Percentiles rank a stretch among this genome's conserved stretches.
These are phyloP conservation scores for Carex cristatella DNA, from an alignment of 176 grass and related monocot genomes.

Conservation along the genomic window DNA sequence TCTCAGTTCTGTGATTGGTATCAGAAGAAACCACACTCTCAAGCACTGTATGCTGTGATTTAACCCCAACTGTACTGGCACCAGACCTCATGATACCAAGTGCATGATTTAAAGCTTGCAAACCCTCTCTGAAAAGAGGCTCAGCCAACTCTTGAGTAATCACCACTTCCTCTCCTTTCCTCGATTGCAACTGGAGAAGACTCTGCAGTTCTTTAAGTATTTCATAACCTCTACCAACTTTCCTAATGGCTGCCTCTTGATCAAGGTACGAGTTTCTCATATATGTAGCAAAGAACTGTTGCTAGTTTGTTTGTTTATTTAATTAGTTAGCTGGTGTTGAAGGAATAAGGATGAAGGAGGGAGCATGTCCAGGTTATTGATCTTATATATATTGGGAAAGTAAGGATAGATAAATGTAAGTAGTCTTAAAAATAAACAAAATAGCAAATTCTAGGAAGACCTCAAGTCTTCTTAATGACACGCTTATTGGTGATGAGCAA, in stretches of 20 bases:
- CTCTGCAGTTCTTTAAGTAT: conserved; percentile 9
- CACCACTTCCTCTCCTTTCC: background rate
- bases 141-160: conserved; percentile 7
- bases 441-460: background rate
- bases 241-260: conserved; percentile 16
- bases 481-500: background rate
- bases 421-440: background rate
- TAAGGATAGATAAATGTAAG: background rate
- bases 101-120: conserved; percentile 14
- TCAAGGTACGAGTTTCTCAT: background rate
- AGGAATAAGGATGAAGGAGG: background rate
- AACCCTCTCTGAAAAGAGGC: conserved; percentile 16
- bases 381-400: background rate
- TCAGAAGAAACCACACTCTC: background rate
- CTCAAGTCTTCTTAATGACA: background rate
- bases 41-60: background rate
- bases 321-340: background rate
- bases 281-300: background rate
- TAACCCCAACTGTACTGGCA: background rate
- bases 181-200: conserved; percentile 3
- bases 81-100: conserved; percentile 11
- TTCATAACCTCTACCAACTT: conserved; percentile 21
- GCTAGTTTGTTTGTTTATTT: background rate
- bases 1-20: background rate
- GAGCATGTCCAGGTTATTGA: background rate